Evolutionary conservation across 495 filamentous ascomycete species (phyloP), one percentile per base, ranked within the genome.

Genomic region (Aspergillus egyptiacus): DNA sequence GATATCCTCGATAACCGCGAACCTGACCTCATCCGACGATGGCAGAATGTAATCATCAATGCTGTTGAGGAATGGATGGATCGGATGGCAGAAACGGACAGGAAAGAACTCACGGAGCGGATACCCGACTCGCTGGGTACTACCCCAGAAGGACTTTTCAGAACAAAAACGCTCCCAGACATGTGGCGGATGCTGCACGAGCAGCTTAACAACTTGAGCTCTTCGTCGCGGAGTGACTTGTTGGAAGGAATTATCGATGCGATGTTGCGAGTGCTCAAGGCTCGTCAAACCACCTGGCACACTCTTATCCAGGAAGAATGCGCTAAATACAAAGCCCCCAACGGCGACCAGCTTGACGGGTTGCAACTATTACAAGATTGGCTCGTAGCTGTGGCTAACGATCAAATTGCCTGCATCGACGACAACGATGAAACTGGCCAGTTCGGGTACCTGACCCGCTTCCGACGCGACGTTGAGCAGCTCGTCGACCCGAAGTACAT

Each of bases 111-210:
- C 64, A 73, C 81, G 37, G 80, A 86, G 24, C 79, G 91, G 20
- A 82, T 78, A 45, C 79, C 85, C 20, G 84, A 88, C 48, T 83
- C 88, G 51, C 73, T 96, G 42, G 89, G 95, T 59, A 85, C 80
- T 47, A 88, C 94, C 63, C 81, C 88, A 51, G 85, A 91, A 58
- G 87, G 86, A 46, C 85, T 83, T 57, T 90, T 95, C 76, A 86
- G 89, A 19, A 96, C 89, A 31, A 86, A 85, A 66, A 93, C 87
- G 22, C 71, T 95, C 46, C 84, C 86, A 49, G 89, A 95, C 56
- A 86, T 97, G 83, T 99, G 94, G 89, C 84, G 87, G 34, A 97
- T 99, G 93, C 74, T 99, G 38, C 80, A 87, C 39, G 91, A 97
- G 61, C 90, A 99, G 62, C 74, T 94, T 30, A 74, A 82, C 37